phyloP scores from a whole-genome alignment of 148 eudicot species.

The Silene conica region DNA sequence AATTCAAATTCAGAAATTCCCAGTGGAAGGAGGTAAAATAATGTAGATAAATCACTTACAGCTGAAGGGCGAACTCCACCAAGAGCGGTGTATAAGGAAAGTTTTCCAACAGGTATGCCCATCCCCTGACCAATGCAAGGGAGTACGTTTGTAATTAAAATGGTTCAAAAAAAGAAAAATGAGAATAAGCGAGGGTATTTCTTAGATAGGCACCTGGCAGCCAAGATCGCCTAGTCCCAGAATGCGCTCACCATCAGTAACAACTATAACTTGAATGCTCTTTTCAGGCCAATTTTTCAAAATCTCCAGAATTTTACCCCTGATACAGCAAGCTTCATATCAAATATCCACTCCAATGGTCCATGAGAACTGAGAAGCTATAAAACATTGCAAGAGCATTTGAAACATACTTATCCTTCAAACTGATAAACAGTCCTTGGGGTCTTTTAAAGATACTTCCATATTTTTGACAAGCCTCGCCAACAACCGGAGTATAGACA shows the following conservation, averaged over 20 bases:
- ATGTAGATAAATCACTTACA: conserved; percentile 36
- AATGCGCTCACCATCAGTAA: conserved; percentile 97
- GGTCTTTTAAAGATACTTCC: conserved; percentile 91
- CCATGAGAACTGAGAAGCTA: neutral
- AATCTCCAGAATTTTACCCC: conserved; percentile 83
- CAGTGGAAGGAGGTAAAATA: neutral
- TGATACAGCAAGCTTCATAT: conserved; percentile 27
- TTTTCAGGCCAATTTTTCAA: conserved; percentile 92
- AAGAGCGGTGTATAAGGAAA: conserved; percentile 81
- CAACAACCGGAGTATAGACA: conserved; percentile 89
- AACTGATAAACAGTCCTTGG: conserved; percentile 85
- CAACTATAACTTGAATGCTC: conserved; percentile 82
- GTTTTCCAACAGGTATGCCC: conserved; percentile 99
- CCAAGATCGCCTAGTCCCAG: conserved; percentile 96
- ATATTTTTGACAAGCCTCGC: conserved; percentile 97
- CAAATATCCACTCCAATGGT: conserved; percentile 3
- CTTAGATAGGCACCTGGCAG: conserved; percentile 57
- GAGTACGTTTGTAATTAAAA: neutral
- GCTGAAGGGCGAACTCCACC: conserved; percentile 98
- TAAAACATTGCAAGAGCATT: neutral
- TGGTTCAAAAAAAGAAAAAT: neutral
- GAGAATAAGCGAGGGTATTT: neutral
- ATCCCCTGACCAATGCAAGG: conserved; percentile 56
- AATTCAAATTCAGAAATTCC: too few species aligned
- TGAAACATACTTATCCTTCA: conserved; percentile 72